Percentiles rank a stretch among this genome's conserved stretches.
Evolutionary conservation across 148 eudicot species (phyloP).

Genomic region (Rhododendron mucronatum): DNA sequence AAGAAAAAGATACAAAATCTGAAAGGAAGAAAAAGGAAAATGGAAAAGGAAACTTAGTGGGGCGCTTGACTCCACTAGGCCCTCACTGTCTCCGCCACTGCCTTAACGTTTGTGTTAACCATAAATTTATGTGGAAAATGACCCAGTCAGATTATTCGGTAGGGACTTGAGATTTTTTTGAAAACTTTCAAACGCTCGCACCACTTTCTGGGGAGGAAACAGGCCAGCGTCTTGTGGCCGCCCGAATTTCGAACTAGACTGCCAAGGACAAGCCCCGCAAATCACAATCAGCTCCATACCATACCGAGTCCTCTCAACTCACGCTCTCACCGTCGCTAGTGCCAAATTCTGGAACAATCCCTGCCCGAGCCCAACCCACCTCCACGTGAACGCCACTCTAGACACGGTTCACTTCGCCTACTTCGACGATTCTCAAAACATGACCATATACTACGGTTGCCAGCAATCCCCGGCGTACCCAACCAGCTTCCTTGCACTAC

Average conservation of each 20-base stretch:
- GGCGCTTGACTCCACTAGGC: no score
- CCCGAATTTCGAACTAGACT: conserved; percentile 39
- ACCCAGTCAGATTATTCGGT: not conserved
- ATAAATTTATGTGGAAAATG: no score
- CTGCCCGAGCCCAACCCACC: conserved; percentile 18
- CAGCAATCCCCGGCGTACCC: no score
- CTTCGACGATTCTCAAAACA: conserved; percentile 14
- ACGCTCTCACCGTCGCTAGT: conserved; percentile 29
- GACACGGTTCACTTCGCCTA: conserved; percentile 23
- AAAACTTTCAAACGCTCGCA: not conserved
- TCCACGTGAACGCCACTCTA: conserved; percentile 21
- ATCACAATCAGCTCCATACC: conserved; percentile 21
- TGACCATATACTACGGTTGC: conserved; percentile 43
- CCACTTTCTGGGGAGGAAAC: conserved; percentile 41
- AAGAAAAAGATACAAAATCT: no score
- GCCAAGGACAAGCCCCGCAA: conserved; percentile 20
- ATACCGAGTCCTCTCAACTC: conserved; percentile 24
- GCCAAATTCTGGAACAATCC: conserved; percentile 19
- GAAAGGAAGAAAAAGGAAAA: no score
- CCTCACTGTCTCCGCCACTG: no score
- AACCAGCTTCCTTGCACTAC: not conserved
- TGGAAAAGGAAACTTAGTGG: no score
- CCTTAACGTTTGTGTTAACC: no score
- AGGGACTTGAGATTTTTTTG: not conserved
- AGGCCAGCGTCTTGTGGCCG: conserved; percentile 43